A percentile compares a stretch with the other conserved stretches of the same genome.
phyloP scores from a whole-genome alignment of 495 filamentous ascomycete genomes.

The Hyaloscypha bicolor region DNA sequence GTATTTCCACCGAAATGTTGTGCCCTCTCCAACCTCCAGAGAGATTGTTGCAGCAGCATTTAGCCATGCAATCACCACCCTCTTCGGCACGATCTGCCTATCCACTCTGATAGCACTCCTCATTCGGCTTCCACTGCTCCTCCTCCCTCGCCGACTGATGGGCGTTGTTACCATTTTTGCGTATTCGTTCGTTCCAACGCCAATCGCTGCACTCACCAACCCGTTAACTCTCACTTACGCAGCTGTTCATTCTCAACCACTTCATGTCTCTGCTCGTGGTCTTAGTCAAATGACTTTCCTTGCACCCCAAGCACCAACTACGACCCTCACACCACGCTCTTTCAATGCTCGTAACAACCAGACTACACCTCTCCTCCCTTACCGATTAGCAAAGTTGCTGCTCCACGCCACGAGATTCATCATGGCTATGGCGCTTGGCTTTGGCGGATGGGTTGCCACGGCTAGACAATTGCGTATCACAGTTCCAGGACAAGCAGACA shows the following conservation, averaged over 20 bases:
- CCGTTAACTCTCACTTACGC: conserved; percentile 90
- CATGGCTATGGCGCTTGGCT: conserved; percentile 85
- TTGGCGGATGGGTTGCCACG: conserved; percentile 96
- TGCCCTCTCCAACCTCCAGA: conserved; percentile 71
- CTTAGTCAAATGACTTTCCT: conserved; percentile 79
- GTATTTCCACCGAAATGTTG: conserved; percentile 93
- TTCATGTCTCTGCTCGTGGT: conserved; percentile 72
- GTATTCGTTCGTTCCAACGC: conserved; percentile 80
- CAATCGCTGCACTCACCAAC: conserved; percentile 82
- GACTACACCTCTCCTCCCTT: conserved; percentile 60
- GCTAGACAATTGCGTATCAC: conserved; percentile 67
- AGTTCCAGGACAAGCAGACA: conserved; percentile 47
- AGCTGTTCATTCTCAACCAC: conserved; percentile 87
- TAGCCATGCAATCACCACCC: conserved; percentile 74
- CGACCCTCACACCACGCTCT: conserved; percentile 60
- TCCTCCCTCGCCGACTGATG: conserved; percentile 75
- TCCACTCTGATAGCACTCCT: conserved; percentile 78
- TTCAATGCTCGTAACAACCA: conserved; percentile 50
- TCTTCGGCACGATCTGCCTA: conserved; percentile 92
- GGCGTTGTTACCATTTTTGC: conserved; percentile 54
- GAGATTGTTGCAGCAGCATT: conserved; percentile 83
- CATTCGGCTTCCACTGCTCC: conserved; percentile 81
- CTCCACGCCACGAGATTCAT: conserved; percentile 88
- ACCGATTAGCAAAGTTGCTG: conserved; percentile 87
- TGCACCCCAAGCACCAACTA: conserved; percentile 56